Percentiles rank a stretch among this genome's conserved stretches.
These are phyloP conservation scores for Stereocaulon alpinum DNA, from an alignment of 495 filamentous ascomycete species.

Conservation along the genomic window DNA sequence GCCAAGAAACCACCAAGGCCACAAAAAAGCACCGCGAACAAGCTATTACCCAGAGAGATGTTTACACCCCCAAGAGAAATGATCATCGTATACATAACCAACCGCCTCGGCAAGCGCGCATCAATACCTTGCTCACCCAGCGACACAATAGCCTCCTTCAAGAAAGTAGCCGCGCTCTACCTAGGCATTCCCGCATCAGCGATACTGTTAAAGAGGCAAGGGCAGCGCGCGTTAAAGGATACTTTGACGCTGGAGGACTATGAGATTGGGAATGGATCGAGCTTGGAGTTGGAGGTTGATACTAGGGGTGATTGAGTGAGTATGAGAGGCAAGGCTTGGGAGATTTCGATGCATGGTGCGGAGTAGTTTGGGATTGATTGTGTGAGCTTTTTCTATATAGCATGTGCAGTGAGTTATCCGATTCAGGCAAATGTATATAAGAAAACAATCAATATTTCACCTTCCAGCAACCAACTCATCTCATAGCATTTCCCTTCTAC, in stretches of 20 bases:
- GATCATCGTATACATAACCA: slow-evolving; percentile 61
- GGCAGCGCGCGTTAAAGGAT: slow-evolving; percentile 81
- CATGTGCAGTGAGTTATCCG: too few species aligned
- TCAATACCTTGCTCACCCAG: slow-evolving; percentile 71
- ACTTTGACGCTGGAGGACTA: slow-evolving; percentile 75
- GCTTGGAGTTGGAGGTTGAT: slow-evolving; percentile 55
- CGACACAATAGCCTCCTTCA: slow-evolving; percentile 70
- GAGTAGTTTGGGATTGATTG: too few species aligned
- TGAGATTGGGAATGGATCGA: slow-evolving; percentile 71
- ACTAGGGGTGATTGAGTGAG: slow-evolving; percentile 5
- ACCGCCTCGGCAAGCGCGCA: slow-evolving; percentile 76
- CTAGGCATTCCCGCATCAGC: slow-evolving; percentile 76
- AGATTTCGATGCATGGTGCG: too few species aligned
- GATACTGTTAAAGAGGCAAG: slow-evolving; percentile 79
- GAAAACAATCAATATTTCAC: too few species aligned
- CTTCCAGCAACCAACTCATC: too few species aligned
- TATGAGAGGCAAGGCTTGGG: too few species aligned
- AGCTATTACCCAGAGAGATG: not conserved
- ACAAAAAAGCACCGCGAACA: not conserved
- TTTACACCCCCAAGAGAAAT: not conserved
- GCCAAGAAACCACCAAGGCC: not conserved
- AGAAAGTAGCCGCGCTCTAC: slow-evolving; percentile 70
- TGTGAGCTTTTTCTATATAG: too few species aligned
- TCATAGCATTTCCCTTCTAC: too few species aligned
- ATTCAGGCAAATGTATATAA: too few species aligned